Evolutionary conservation across 768 basidiomycete genomes (phyloP), one percentile per base, ranked within the genome.

Genomic region (Kondoa malvinella): DNA sequence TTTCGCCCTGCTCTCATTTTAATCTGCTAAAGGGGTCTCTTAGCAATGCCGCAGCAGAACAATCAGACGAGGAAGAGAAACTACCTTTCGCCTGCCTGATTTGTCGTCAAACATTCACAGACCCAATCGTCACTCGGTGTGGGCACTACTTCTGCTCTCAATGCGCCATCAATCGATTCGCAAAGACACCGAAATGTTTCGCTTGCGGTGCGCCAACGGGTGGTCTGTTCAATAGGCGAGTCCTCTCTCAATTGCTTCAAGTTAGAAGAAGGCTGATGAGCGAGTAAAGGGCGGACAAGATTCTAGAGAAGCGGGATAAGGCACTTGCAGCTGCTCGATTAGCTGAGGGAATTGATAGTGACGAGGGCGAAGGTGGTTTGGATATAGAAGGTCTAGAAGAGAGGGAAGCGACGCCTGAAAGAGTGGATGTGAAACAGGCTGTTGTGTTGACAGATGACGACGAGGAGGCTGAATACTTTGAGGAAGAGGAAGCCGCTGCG

Each of bases 51-150:
- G 69, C n/a, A 84, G 85, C 82, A 64, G 70, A 72, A 34, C 73
- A 73, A 66, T 71, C 68, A 56, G 86, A 86, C 50, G 86, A 85
- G 72, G 85, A 87, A 68, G 88, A 90, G 76, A 91, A 92, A 76
- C 83, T 97, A 64, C 95, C 95, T 3, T 99, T 97, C 77, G 94
- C 95, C n/a, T 99, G 95, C 78, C 82, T 96, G 73, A 87, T 99
- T 71, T 96, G 95, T 77, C 85, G 94, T 68, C 87, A 95, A 74
- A 86, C 85, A 65, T 97, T 92, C 78, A 92, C 87, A 15, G 90
- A 95, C 73, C 94, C 95, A 21, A 84, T 99, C 69, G 90, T 90
- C 62, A 97, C 95, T 56, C 87, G 89, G 65, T 99, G 95, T 78
- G 89, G 88, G 2, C 95, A 97, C 77, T 96, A 94, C 79, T 97